phyloP scores from a whole-genome alignment of 345 rosid genomes.

The Cardamine chenopodiifolia region DNA sequence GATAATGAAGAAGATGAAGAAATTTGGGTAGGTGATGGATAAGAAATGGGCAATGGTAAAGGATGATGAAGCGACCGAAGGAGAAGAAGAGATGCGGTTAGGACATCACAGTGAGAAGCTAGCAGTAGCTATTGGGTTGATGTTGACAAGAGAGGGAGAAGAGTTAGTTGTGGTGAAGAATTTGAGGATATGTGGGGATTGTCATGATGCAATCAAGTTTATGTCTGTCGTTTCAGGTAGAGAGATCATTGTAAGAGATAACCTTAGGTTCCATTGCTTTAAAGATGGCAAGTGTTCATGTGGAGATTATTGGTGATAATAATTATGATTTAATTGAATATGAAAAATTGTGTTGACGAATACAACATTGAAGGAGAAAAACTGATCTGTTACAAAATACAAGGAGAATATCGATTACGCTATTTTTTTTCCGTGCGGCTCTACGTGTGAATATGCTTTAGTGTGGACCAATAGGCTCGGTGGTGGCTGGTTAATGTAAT shows the following conservation, averaged over 20 bases:
- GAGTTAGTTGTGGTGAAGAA: conserved; percentile 78
- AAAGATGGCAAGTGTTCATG: conserved; percentile 75
- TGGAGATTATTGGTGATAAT: conserved; percentile 76
- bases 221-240: conserved; percentile 63
- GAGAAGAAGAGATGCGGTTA: conserved; percentile 64
- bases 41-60: conserved; percentile 68
- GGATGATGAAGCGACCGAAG: conserved; percentile 55
- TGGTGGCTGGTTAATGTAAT: conserved; percentile 46
- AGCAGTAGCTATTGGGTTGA: conserved; percentile 82
- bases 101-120: conserved; percentile 89
- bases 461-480: conserved; percentile 14
- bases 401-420: conserved; percentile 37
- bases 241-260: conserved; percentile 73
- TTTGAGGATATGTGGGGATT: conserved; percentile 87
- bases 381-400: conserved; percentile 42
- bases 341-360: conserved; percentile 41
- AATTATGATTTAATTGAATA: conserved; percentile 35
- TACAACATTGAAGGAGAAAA: conserved; percentile 38
- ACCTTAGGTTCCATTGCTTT: conserved; percentile 77
- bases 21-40: conserved; percentile 75
- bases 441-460: conserved; percentile 43
- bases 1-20: conserved; percentile 65
- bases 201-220: conserved; percentile 79
- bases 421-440: conserved; percentile 31
- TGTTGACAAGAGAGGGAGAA: conserved; percentile 64